These are phyloP conservation scores for Babesia caballi DNA, from an alignment of 169 alveolate genomes.

Conservation along the genomic window DNA sequence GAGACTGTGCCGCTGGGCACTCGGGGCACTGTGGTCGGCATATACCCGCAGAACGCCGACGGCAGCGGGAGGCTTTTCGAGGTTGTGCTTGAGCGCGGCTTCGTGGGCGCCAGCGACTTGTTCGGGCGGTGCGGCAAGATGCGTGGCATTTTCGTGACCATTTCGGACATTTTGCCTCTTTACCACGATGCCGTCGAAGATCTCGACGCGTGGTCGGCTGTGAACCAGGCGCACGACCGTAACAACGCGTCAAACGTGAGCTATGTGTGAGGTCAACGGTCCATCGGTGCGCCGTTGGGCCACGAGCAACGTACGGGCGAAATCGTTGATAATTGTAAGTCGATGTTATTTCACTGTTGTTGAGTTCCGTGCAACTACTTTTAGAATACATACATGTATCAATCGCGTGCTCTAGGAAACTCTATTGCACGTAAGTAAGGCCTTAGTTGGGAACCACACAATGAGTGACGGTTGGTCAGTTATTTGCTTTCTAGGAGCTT, in stretches of 20 bases:
- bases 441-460: too few species aligned
- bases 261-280: constrained; percentile 39
- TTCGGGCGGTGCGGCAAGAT: constrained; percentile 56
- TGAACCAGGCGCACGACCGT: constrained; percentile 26
- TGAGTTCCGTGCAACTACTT: too few species aligned
- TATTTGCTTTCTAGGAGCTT: too few species aligned
- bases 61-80: constrained; percentile 24
- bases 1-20: constrained; percentile 60
- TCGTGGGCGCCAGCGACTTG: constrained; percentile 29
- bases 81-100: constrained; percentile 23
- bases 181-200: background rate
- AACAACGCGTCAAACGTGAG: constrained; percentile 30
- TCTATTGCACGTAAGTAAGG: too few species aligned
- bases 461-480: too few species aligned
- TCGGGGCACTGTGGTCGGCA: constrained; percentile 56
- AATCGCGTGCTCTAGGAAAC: too few species aligned
- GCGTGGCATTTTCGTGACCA: constrained; percentile 53
- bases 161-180: constrained; percentile 29
- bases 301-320: too few species aligned
- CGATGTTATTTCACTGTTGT: too few species aligned
- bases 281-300: too few species aligned
- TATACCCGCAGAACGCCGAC: constrained; percentile 46
- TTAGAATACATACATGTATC: too few species aligned
- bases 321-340: too few species aligned
- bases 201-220: background rate